Evolutionary conservation across 2,329 filamentous ascomycete species (phyloP).

Genomic region (Colletotrichum lini): DNA sequence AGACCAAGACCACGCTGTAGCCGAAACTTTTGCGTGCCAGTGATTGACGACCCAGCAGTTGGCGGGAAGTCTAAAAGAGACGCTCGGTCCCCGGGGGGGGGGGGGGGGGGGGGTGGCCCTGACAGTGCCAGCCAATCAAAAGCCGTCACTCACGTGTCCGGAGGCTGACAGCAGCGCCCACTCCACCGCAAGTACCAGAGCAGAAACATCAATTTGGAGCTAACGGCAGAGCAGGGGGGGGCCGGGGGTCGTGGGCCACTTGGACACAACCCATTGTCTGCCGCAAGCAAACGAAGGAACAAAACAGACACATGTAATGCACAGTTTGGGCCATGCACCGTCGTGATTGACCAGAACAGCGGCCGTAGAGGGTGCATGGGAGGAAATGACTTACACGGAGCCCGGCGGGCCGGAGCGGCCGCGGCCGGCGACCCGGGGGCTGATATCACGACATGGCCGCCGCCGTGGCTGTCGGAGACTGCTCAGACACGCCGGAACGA

Average conservation of each 20-base stretch:
- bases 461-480: constrained; percentile 10
- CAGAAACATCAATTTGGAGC: constrained; percentile 41
- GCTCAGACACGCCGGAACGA: constrained; percentile 1
- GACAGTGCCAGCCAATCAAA: constrained; percentile 30
- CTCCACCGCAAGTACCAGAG: constrained; percentile 33
- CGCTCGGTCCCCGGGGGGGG: constrained; percentile 36
- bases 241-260: constrained; percentile 41
- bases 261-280: constrained; percentile 42
- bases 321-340: constrained; percentile 25
- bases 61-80: constrained; percentile 36
- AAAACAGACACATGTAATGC: constrained; percentile 25
- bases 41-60: constrained; percentile 24
- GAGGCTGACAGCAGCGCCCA: constrained; percentile 41
- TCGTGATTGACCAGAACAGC: not conserved
- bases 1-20: constrained; percentile 5
- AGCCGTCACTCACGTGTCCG: constrained; percentile 32
- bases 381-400: constrained; percentile 41
- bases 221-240: constrained; percentile 42
- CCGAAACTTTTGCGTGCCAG: constrained; percentile 36
- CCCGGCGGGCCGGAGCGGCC: constrained; percentile 23
- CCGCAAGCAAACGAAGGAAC: constrained; percentile 32
- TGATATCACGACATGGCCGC: constrained; percentile 34
- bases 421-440: constrained; percentile 13
- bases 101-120: not conserved
- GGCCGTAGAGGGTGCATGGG: constrained; percentile 2